Conservation (phyloP, 257 asterid genomes). For the Vinca minor region DNA sequence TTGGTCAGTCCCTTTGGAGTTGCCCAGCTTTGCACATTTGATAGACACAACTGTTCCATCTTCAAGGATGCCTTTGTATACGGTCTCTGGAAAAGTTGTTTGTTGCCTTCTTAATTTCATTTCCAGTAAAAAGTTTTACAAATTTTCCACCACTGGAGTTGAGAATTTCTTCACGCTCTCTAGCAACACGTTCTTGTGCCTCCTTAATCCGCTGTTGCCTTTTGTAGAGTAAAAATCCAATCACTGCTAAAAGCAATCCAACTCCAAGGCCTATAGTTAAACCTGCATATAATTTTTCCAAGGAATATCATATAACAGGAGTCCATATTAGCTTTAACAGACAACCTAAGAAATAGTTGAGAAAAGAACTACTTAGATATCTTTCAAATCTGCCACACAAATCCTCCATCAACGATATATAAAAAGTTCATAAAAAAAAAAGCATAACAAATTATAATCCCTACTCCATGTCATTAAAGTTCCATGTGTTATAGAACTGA, state of each 20-base stretch:
- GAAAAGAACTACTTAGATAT: no score
- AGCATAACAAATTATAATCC: no score
- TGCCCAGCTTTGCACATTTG: slow-evolving; percentile 86
- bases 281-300: slow-evolving; percentile 36
- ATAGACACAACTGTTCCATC: slow-evolving; percentile 71
- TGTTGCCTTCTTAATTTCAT: slow-evolving; percentile 73
- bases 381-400: slow-evolving; percentile 31
- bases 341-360: no score
- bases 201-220: slow-evolving; percentile 46
- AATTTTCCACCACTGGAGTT: slow-evolving; percentile 62
- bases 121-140: slow-evolving; percentile 62
- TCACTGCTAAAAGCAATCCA: slow-evolving; percentile 28
- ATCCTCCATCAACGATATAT: not conserved
- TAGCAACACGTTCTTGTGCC: slow-evolving; percentile 51
- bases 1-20: slow-evolving; percentile 73
- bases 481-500: no score
- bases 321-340: no score
- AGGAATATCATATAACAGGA: not conserved
- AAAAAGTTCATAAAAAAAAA: not conserved
- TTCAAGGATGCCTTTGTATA: slow-evolving; percentile 57
- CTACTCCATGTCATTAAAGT: no score
- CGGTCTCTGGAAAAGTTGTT: slow-evolving; percentile 62
- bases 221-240: slow-evolving; percentile 42
- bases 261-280: slow-evolving; percentile 50
- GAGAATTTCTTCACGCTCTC: slow-evolving; percentile 73